Base-by-base conservation (phyloP, 352 stramenopile genomes). In the Phytophthora sp. region DNA sequence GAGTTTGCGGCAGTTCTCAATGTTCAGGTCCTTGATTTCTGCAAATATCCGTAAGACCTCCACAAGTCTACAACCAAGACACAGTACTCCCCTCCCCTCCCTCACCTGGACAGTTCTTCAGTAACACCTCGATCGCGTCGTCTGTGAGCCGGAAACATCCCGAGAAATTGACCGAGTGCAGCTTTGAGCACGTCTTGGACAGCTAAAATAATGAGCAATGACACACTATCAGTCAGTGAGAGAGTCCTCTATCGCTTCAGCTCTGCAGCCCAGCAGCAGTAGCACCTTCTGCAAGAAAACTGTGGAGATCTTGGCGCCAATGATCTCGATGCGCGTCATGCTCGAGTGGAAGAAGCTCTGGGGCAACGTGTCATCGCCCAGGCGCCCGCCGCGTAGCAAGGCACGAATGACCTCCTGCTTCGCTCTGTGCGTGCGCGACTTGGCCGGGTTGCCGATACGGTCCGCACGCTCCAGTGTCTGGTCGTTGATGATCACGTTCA, bases 1-100 rank as follows among this genome's bases (percentile, higher is more conserved):
- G 46, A 96, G 70, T 55, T 96, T 96, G 45, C 89, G 89, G 68
- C 89, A 96, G 72, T 96, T 96, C 65, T 95, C 85, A 38, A 96
- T 75, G 56, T 95, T 94, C 46, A 96, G 61, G 7, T 96, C 87
- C 71, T 93, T 95, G 18, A 96, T 85, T 0, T 96, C 88, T 95
- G 56, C 3, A 31, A 46, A 41, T n/a, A 36, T 6, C 6, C 35
- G 7, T 30, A 36, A 53, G 12, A 38, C 9, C 20, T 21, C 13
- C 4, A 39, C 31, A 6, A 38, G 9, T 23, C n/a, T 2, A 6
- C 23, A 13, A 38, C n/a, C n/a, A 23, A 33, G 11, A n/a, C 21
- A 26, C 58, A 47, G n/a, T n/a, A n/a, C n/a, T n/a, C n/a, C n/a
- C n/a, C n/a, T n/a, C n/a, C n/a, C n/a, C 35, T 16, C 33, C 20